These are phyloP conservation scores for Gymnopilus dilepis DNA, from an alignment of 768 basidiomycete species.

Conservation along the genomic window DNA sequence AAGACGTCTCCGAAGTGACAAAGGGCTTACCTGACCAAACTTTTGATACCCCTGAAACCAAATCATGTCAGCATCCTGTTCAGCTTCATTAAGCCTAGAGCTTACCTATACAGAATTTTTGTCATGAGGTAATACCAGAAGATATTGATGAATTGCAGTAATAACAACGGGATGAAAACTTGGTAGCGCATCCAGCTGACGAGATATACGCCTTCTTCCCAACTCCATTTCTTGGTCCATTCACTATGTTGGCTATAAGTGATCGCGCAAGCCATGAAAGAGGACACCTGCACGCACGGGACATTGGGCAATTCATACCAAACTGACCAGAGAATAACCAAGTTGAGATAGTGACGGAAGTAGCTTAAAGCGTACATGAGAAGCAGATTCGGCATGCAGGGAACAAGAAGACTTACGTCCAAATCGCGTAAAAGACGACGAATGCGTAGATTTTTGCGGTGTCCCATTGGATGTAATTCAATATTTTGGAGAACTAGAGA, in stretches of 20 bases:
- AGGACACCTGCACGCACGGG: constrained; percentile 58
- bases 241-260: constrained; percentile 43
- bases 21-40: no score
- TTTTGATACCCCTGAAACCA: constrained; percentile 52
- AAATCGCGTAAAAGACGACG: constrained; percentile 66
- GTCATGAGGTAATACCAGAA: constrained; percentile 93
- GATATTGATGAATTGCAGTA: constrained; percentile 84
- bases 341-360: constrained; percentile 91
- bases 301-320: constrained; percentile 78
- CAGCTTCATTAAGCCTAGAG: constrained; percentile 14
- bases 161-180: constrained; percentile 72
- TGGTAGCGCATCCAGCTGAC: constrained; percentile 82
- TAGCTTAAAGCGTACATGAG: constrained; percentile 57
- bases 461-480: constrained; percentile 84
- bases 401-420: constrained; percentile 68
- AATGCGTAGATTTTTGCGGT: constrained; percentile 68
- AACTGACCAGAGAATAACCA: constrained; percentile 86
- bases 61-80: constrained; percentile 18
- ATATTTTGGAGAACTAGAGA: constrained; percentile 75
- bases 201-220: constrained; percentile 71
- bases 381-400: background rate
- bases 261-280: background rate
- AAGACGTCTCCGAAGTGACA: no score
- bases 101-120: constrained; percentile 76
- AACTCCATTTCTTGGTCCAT: constrained; percentile 59